A percentile compares a stretch with the other conserved stretches of the same genome.
Conservation (phyloP, 345 rosid species). For the Acer yangbiense region DNA sequence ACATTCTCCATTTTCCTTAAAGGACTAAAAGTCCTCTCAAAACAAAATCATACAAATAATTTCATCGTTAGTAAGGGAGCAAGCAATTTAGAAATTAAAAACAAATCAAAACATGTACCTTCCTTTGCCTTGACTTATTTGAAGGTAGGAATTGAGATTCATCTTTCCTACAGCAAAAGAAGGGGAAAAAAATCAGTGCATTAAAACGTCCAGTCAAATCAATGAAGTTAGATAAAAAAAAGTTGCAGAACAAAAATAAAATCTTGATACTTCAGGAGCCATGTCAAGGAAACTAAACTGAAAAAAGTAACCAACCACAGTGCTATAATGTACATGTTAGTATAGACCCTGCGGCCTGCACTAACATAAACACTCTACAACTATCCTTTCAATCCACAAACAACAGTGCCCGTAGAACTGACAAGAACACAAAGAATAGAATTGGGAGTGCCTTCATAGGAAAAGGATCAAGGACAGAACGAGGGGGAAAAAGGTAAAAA, state of each 20-base stretch:
- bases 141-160: constrained; percentile 28
- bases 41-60: not conserved
- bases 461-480: not conserved
- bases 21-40: not conserved
- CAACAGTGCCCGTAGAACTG: not conserved
- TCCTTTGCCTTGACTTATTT: constrained; percentile 36
- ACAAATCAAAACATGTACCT: constrained; percentile 38
- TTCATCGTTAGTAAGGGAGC: not conserved
- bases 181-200: not conserved
- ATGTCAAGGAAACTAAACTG: constrained; percentile 8
- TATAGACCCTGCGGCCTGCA: not conserved
- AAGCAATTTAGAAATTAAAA: not conserved
- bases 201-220: not conserved
- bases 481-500: not conserved
- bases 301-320: not conserved
- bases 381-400: not conserved
- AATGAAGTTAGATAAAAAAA: constrained; percentile 5
- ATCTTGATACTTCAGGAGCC: constrained; percentile 16
- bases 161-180: constrained; percentile 41
- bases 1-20: not conserved
- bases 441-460: not conserved
- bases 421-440: not conserved
- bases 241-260: not conserved
- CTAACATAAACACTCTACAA: not conserved
- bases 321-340: not conserved